A percentile compares a stretch with the other conserved stretches of the same genome.
These are phyloP conservation scores for Ascochyta lentis DNA, from an alignment of 2,329 filamentous ascomycete genomes.

Conservation along the genomic window DNA sequence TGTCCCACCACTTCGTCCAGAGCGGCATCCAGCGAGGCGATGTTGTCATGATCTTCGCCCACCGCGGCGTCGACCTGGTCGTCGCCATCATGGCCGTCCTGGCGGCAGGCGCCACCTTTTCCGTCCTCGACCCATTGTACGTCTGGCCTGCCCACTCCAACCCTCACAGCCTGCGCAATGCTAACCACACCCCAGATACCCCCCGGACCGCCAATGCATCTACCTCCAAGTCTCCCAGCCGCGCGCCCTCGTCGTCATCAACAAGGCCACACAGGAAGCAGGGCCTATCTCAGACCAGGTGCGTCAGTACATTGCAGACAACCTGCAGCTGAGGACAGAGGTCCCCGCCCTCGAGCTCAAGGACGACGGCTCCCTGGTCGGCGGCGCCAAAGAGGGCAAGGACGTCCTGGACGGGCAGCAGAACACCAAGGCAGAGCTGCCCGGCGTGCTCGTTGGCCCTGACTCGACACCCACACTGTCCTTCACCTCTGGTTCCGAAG, in stretches of 20 bases:
- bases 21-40: constrained; percentile 79
- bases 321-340: constrained; percentile 74
- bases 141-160: constrained; percentile 37
- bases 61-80: constrained; percentile 79
- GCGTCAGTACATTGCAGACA: constrained; percentile 72
- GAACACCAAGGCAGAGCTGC: constrained; percentile 61
- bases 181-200: constrained; percentile 64
- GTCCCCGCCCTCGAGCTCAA: constrained; percentile 75
- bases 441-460: constrained; percentile 81
- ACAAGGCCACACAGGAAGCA: constrained; percentile 72
- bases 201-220: constrained; percentile 79
- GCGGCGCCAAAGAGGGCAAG: constrained; percentile 68
- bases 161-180: too few relatives aligned
- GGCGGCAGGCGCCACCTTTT: constrained; percentile 65
- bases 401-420: constrained; percentile 70
- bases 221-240: constrained; percentile 83
- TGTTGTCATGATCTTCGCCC: constrained; percentile 91
- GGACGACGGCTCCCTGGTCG: constrained; percentile 74
- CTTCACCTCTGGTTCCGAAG: constrained; percentile 72
- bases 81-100: constrained; percentile 79
- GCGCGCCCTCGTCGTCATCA: constrained; percentile 74
- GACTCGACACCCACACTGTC: constrained; percentile 79
- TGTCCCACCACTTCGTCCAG: constrained; percentile 79
- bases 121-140: constrained; percentile 76
- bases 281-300: constrained; percentile 68